Evolutionary conservation across 2,329 filamentous ascomycete species (phyloP), one percentile per base, ranked within the genome.

Genomic region (Fusarium sp.): DNA sequence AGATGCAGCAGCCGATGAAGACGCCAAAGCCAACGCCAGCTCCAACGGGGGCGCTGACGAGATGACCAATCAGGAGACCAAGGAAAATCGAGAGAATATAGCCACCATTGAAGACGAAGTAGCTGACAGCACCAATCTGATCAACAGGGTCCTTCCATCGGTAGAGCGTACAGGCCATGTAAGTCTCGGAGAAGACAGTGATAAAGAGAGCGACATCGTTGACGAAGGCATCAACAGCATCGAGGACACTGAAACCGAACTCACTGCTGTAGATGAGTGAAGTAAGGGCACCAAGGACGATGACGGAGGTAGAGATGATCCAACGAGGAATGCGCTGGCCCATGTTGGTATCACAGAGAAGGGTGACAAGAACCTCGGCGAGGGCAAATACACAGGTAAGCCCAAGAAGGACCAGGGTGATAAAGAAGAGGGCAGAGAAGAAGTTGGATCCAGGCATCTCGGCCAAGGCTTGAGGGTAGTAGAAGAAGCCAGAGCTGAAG

Each of bases 381-480:
- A 73, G 41, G 1, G 70, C 71, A 52, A 73, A 73, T 0, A 67
- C 71, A 7, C 59, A 88, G 33, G 83, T 86, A 48, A 88, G 85
- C 0, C 87, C 87, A 1, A 89, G 83, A 1, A 89, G 83, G 2
- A 86, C 82, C 6, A 89, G 73, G 0, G 87, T 88, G 23, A 89
- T 82, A 72, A 89, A 89, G 15, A 89, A 81, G 0, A 88, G 78
- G 1, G 86, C 79, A 0, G 86, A 86, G 84, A 86, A 89, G 63
- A 86, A 87, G 61, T 88, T 88, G 3, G 87, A 80, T 0, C 84
- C 86, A 0, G 86, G 87, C 86, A 89, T 89, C 58, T 88, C 81
- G 0, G 85, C 76, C 3, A 89, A 82, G 2, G 87, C 87, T 44
- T 84, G 82, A 0, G 87, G 87, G 8, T 87, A 81, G 1, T 86